phyloP scores from a whole-genome alignment of 2,329 filamentous ascomycete genomes.

The Diaporthe sp. region DNA sequence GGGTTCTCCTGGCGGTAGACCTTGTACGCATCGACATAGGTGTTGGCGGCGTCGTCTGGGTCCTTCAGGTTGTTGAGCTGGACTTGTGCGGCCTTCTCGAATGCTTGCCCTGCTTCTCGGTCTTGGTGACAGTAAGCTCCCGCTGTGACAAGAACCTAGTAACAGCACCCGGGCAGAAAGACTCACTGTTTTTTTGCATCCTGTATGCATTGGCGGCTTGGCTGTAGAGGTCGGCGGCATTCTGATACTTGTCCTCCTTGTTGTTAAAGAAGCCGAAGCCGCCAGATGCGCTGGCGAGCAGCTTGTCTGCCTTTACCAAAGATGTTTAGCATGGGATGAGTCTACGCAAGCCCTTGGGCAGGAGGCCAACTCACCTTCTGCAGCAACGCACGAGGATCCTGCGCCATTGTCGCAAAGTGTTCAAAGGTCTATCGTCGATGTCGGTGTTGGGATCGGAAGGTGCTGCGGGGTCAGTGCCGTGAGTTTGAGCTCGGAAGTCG shows the following conservation, averaged over 20 bases:
- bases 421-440: neutral
- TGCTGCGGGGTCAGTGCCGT: neutral
- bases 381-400: conserved; percentile 83
- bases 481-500: neutral
- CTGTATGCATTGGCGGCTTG: conserved; percentile 94
- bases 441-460: conserved; percentile 11
- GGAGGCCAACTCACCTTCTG: conserved; percentile 74
- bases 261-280: conserved; percentile 94
- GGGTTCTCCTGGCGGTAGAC: conserved; percentile 90
- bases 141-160: neutral
- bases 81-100: conserved; percentile 87
- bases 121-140: conserved; percentile 61
- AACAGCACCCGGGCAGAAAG: neutral
- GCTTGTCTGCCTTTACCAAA: conserved; percentile 83
- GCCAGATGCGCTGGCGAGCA: conserved; percentile 77
- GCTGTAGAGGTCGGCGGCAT: conserved; percentile 87
- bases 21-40: conserved; percentile 92
- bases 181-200: conserved; percentile 84
- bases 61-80: conserved; percentile 88
- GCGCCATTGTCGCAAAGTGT: conserved; percentile 67
- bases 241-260: conserved; percentile 88
- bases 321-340: neutral
- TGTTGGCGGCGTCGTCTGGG: conserved; percentile 92
- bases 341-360: neutral
- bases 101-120: conserved; percentile 87